phyloP scores from a whole-genome alignment of 495 filamentous ascomycete species.

The Xylaria scruposa region DNA sequence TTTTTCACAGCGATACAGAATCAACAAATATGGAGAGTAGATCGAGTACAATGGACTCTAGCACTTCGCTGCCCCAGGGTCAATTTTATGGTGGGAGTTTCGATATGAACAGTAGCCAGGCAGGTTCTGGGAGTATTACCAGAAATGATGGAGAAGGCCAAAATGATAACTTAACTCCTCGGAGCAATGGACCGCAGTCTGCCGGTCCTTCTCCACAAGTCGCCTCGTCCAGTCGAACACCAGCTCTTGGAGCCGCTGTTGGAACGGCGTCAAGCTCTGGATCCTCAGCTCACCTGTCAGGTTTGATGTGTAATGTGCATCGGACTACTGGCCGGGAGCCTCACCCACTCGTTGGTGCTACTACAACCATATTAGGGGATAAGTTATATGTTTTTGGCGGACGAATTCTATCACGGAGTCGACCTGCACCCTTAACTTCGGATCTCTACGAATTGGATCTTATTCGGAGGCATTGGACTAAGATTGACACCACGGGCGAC shows the following conservation, averaged over 20 bases:
- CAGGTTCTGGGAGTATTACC: constrained; percentile 53
- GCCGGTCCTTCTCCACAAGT: constrained; percentile 55
- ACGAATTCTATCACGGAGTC: constrained; percentile 79
- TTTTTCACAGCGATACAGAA: constrained; percentile 32
- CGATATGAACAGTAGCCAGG: constrained; percentile 63
- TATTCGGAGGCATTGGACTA: constrained; percentile 89
- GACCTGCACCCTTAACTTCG: constrained; percentile 78
- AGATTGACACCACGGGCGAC: constrained; percentile 82
- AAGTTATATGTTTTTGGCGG: constrained; percentile 97
- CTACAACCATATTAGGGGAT: constrained; percentile 92
- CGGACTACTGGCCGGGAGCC: constrained; percentile 90
- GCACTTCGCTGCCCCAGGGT: constrained; percentile 53
- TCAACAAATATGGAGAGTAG: constrained; percentile 47
- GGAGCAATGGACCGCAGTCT: constrained; percentile 58
- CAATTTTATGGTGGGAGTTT: constrained; percentile 48
- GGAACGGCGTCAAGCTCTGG: constrained; percentile 50
- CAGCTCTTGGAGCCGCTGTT: constrained; percentile 59
- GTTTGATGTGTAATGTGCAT: constrained; percentile 92
- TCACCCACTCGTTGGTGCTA: constrained; percentile 88
- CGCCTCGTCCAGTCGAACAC: constrained; percentile 42
- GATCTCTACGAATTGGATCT: constrained; percentile 94
- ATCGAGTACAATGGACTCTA: constrained; percentile 67
- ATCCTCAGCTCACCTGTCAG: constrained; percentile 71
- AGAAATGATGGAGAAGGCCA: constrained; percentile 53
- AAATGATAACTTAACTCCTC: constrained; percentile 55